Conservation (phyloP, 2,329 filamentous ascomycete genomes). For the Dactylellina drechsleri region DNA sequence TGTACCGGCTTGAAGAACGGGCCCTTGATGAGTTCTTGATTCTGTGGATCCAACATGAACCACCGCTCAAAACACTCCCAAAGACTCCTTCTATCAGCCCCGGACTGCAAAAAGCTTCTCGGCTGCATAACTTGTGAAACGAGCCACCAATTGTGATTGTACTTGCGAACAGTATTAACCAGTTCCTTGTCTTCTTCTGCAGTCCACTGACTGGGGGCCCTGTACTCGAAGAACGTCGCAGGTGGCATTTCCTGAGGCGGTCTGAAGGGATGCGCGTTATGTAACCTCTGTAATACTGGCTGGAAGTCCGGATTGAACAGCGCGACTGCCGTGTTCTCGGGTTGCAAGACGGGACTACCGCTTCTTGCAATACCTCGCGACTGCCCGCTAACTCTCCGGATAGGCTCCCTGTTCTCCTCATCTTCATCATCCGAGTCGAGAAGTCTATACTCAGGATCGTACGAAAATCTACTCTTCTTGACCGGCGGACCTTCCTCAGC, state of each 20-base stretch:
- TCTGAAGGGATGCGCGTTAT: conserved; percentile 90
- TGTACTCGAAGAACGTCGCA: conserved; percentile 87
- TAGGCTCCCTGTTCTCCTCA: conserved; percentile 60
- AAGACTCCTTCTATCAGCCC: conserved; percentile 86
- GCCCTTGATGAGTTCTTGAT: conserved; percentile 92
- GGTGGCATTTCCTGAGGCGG: conserved; percentile 95
- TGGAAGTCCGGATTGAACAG: conserved; percentile 91
- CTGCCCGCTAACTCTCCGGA: conserved; percentile 55
- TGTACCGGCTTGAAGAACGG: conserved; percentile 88
- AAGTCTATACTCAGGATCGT: conserved; percentile 64
- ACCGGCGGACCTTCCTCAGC: conserved; percentile 73
- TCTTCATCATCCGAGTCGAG: conserved; percentile 73
- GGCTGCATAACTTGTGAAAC: conserved; percentile 83
- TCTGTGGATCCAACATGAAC: conserved; percentile 89
- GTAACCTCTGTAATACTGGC: conserved; percentile 85
- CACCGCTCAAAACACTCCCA: conserved; percentile 99
- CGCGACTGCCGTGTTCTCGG: conserved; percentile 80
- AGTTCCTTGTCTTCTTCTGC: conserved; percentile 90
- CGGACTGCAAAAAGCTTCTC: conserved; percentile 81
- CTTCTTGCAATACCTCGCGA: conserved; percentile 26
- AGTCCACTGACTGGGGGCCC: conserved; percentile 90
- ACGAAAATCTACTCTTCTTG: conserved; percentile 85
- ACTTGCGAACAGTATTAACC: conserved; percentile 83
- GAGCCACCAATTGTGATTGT: conserved; percentile 96
- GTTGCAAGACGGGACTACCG: conserved; percentile 65